phyloP scores from a whole-genome alignment of 2,329 filamentous ascomycete genomes.

The Xylaria sp. region DNA sequence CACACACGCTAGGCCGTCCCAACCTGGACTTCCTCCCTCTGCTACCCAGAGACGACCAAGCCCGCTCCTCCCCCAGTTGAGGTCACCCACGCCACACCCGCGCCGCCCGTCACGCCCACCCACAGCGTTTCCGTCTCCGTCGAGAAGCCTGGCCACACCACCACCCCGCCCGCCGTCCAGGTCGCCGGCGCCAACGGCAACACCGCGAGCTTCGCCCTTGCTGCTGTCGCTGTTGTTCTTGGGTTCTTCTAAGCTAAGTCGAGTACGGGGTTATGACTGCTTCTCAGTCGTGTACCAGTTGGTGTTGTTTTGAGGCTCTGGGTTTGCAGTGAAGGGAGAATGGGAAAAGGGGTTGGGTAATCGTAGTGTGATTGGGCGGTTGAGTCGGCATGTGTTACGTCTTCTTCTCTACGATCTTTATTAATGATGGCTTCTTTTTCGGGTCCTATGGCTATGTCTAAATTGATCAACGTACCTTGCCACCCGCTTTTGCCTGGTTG shows the following conservation, averaged over 20 bases:
- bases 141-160: not conserved
- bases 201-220: constrained; percentile 17
- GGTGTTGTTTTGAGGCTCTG: not conserved
- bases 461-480: constrained; percentile 16
- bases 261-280: not conserved
- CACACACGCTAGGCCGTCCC: constrained; percentile 30
- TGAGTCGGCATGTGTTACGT: not conserved
- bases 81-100: constrained; percentile 20
- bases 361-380: not conserved
- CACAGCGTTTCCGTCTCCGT: not conserved
- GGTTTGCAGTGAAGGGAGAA: not conserved
- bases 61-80: constrained; percentile 27
- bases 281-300: not conserved
- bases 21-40: constrained; percentile 41
- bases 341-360: not conserved
- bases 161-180: constrained; percentile 12
- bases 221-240: constrained; percentile 29
- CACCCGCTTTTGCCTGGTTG: not conserved
- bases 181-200: constrained; percentile 30
- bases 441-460: constrained; percentile 24
- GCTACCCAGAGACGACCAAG: constrained; percentile 34
- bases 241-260: constrained; percentile 25
- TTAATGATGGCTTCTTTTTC: not conserved
- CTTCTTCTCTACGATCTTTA: constrained; percentile 10
- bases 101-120: constrained; percentile 19